phyloP scores from a whole-genome alignment of 192 early-diverging fungal genomes.

The Geranomyces michiganensis region DNA sequence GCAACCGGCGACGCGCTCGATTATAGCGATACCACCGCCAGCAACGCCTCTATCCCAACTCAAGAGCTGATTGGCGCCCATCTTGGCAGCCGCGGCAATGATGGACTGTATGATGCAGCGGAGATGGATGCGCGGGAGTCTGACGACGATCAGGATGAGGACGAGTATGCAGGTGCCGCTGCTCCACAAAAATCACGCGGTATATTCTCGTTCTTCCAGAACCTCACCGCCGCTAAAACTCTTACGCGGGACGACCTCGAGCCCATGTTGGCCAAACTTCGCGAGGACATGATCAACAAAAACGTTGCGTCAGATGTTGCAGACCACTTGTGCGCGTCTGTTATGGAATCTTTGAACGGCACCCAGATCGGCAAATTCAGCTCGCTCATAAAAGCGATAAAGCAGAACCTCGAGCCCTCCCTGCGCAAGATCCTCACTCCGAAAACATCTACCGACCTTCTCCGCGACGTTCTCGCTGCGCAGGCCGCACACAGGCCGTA shows the following conservation, averaged over 20 bases:
- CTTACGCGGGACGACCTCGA: conserved; percentile 73
- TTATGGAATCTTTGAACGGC: conserved; percentile 70
- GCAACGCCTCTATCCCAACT: not conserved
- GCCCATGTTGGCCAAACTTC: conserved; percentile 86
- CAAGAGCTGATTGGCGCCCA: conserved; percentile 15
- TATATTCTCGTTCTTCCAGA: conserved; percentile 41
- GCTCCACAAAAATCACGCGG: conserved; percentile 20
- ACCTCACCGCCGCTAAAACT: conserved; percentile 50
- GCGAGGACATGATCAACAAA: conserved; percentile 87
- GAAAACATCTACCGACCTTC: conserved; percentile 82
- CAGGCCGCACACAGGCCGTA: conserved; percentile 75
- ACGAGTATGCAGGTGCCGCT: conserved; percentile 31
- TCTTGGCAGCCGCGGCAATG: conserved; percentile 37
- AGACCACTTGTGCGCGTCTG: conserved; percentile 80
- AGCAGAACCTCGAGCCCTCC: conserved; percentile 80
- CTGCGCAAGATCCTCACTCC: conserved; percentile 88
- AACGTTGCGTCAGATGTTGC: conserved; percentile 93
- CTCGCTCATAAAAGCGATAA: conserved; percentile 63
- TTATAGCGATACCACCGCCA: conserved; percentile 35
- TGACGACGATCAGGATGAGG: conserved; percentile 52
- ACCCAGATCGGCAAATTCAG: conserved; percentile 72
- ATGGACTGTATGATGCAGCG: conserved; percentile 68
- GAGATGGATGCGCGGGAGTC: conserved; percentile 51
- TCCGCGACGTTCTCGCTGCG: conserved; percentile 83
- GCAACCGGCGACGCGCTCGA: conserved; percentile 15